A percentile compares a stretch with the other conserved stretches of the same genome.
phyloP scores from a whole-genome alignment of 176 grass and related monocot genomes.

The Carex parvula region DNA sequence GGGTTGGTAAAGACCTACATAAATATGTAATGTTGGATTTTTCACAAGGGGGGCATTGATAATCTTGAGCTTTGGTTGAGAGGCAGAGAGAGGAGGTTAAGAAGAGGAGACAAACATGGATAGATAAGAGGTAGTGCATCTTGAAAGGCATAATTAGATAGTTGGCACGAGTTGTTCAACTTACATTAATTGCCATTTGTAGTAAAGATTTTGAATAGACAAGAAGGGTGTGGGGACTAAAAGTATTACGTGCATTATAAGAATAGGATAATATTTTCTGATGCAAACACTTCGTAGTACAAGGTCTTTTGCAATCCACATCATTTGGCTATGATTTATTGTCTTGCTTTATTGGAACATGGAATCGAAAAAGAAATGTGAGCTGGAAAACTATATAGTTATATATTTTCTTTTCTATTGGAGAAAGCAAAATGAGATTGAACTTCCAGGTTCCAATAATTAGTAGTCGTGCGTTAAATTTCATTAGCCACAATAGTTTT shows the following conservation, averaged over 20 bases:
- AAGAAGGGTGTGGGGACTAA: constrained; percentile 14
- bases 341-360: background rate
- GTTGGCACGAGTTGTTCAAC: background rate
- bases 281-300: background rate
- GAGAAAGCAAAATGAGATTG: background rate
- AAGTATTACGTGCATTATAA: constrained; percentile 23
- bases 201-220: background rate
- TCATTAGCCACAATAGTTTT: background rate
- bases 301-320: no score
- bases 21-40: background rate
- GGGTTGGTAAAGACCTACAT: constrained; percentile 9
- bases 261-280: background rate
- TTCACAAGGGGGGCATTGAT: constrained; percentile 7
- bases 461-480: background rate
- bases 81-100: background rate
- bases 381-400: background rate
- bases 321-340: constrained; percentile 4
- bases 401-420: background rate
- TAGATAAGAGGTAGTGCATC: background rate
- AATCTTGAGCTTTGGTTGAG: background rate
- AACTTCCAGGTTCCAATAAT: constrained; percentile 5
- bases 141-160: background rate
- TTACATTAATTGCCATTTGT: background rate
- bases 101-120: constrained; percentile 3
- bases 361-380: background rate